Evolutionary conservation across 2,329 filamentous ascomycete genomes (phyloP), one percentile per base, ranked within the genome.

Genomic region (Dichotomopilus funicola): DNA sequence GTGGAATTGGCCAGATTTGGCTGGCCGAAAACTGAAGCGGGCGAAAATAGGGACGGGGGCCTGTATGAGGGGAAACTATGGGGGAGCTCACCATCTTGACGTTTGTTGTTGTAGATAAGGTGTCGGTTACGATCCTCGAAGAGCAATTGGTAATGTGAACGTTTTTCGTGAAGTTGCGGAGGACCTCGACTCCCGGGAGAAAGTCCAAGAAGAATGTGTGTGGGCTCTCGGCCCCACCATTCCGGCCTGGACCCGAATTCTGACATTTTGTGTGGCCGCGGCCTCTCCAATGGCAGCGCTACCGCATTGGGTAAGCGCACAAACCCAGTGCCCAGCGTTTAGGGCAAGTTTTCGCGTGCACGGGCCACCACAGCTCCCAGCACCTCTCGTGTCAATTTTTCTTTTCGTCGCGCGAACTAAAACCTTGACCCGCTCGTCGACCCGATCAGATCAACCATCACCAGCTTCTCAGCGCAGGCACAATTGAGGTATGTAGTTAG

Each of bases 121-220:
- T 78, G 80, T 79, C 80, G 79, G 78, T 72, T 73, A 75, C 79
- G 80, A 83, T 84, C 81, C 81, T 84, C 81, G 81, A 84, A 84
- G 81, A 83, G 80, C 67, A 62, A 58, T 59, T 59, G 57, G 56
- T 53, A 51, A 54, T 56, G 44, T 53, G 46, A 42, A 50, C 52
- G 50, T 59, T 58, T 53, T 59, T 54, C 52, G 49, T 54, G 58
- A 52, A 52, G 51, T 55, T 47, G 48, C 50, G 51, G 54, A 49
- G 51, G 52, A 60, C 54, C 54, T 54, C 37, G 57, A 49, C 54
- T 52, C 43, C 36, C 45, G 37, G 9, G 37, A 47, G 35, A 59
- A 61, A 60, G 53, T 57, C 36, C 48, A 27, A 53, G 55, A 58
- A 56, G 52, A 59, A 58, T 64, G 61, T 64, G 63, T 61, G 63